Base-by-base conservation (phyloP, 441 rosid genomes). In the Syzygium syzygioides region DNA sequence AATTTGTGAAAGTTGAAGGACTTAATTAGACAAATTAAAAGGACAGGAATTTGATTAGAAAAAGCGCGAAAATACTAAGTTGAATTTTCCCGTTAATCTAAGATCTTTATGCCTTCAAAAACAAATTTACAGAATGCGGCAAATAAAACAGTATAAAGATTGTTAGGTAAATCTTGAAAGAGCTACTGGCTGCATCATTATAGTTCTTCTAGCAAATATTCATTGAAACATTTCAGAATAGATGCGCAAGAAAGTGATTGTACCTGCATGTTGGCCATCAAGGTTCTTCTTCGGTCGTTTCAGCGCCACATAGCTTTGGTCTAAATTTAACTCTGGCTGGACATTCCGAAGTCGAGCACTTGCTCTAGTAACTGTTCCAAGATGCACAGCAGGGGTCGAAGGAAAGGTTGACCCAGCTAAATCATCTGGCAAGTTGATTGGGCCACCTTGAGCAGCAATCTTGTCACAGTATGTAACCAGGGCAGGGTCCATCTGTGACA, bases 401-500 rank as follows among this genome's bases (percentile, higher is more conserved):
- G 98, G 94, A 88, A 95, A 94, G 83, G 93, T 92, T 86, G 96
- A 94, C 68, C 92, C 97, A 87, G 94, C 95, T 83, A 96, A 89
- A 90, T 95, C 98, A 91, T 96, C 99, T 59, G 99, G 98, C 89
- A 96, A 90, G 90, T 92, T 92, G 37, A 93, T 88, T 19, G 99
- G 99, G 89, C 99, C 99, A 60, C 99, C 99, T 94, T 96, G 95
- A 86, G 93, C 94, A 32, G 95, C 95, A 71, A 98, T 97, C 94
- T 97, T 98, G 88, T 98, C 99, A 88, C 99, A 98, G 92, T 86
- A 94, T n/a, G 95, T 93, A 56, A 96, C 93, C 62, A 98, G 95
- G 59, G 99, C 96, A 90, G 99, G 98, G 90, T 98, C 99, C 99
- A 98, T 97, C 92, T 98, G 99, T 41, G 99, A 94, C 86, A 98